Conservation (phyloP, 225 moss, liverwort and hornwort genomes). For the Straminergon stramineum region DNA sequence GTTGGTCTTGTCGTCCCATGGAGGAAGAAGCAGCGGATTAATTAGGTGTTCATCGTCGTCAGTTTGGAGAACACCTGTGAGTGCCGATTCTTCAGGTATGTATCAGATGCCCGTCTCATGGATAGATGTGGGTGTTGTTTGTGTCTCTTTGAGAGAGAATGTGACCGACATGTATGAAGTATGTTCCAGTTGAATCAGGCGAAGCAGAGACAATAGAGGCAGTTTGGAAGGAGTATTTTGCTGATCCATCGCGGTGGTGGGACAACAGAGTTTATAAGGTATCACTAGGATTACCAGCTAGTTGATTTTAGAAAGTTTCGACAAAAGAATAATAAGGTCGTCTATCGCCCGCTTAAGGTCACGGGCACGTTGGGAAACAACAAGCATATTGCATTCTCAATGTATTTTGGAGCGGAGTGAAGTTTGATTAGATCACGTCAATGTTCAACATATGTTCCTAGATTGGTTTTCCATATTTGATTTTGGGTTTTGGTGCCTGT, state of each 20-base stretch:
- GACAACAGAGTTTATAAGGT: background rate
- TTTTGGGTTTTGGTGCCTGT: too few species aligned
- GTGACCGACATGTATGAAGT: too few species aligned
- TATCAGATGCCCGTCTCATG: background rate
- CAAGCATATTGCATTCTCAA: background rate
- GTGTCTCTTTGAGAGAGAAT: background rate
- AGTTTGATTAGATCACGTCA: background rate
- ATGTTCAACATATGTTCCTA: background rate
- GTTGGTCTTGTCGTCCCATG: background rate
- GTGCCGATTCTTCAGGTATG: background rate
- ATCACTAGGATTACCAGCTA: background rate
- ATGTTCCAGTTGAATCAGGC: background rate
- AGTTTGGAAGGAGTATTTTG: background rate
- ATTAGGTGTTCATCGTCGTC: background rate
- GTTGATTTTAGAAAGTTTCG: background rate
- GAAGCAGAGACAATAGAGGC: background rate
- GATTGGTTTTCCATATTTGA: background rate
- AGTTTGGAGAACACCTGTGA: background rate
- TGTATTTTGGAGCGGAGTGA: background rate
- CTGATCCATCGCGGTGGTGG: background rate
- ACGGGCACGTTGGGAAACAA: background rate
- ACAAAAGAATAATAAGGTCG: background rate
- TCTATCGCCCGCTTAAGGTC: background rate
- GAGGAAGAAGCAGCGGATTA: background rate
- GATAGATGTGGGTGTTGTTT: background rate